phyloP scores from a whole-genome alignment of 2,329 filamentous ascomycete genomes.

The Paecilomyces niveus region DNA sequence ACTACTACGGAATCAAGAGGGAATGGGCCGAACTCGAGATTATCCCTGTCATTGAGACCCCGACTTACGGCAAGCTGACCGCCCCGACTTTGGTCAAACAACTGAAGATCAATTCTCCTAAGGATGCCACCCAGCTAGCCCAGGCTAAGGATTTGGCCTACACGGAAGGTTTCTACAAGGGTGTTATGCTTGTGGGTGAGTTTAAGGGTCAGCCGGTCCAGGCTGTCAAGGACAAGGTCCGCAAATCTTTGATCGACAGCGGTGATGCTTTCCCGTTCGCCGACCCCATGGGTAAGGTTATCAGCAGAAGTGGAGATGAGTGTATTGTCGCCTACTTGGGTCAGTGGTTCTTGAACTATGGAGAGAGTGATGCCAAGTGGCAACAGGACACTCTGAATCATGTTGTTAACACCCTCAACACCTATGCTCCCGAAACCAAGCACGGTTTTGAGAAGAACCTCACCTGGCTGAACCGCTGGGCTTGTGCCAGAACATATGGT shows the following conservation, averaged over 20 bases:
- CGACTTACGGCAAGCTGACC: conserved; percentile 75
- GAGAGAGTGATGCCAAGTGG: conserved; percentile 74
- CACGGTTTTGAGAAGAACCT: conserved; percentile 78
- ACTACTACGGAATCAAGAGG: conserved; percentile 93
- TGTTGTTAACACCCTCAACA: conserved; percentile 67
- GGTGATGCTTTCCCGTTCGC: conserved; percentile 84
- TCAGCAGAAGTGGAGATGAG: conserved; percentile 82
- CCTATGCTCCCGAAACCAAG: conserved; percentile 69
- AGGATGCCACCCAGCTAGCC: conserved; percentile 82
- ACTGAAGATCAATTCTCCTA: conserved; percentile 93
- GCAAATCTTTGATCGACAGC: conserved; percentile 66
- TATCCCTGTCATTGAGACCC: conserved; percentile 80
- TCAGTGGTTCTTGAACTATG: conserved; percentile 98
- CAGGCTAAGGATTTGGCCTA: conserved; percentile 96
- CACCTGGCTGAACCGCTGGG: conserved; percentile 93
- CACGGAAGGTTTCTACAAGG: conserved; percentile 96
- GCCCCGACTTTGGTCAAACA: conserved; percentile 80
- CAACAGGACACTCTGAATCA: conserved; percentile 66
- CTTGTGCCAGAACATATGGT: conserved; percentile 84
- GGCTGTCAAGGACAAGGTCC: conserved; percentile 77
- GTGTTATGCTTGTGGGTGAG: conserved; percentile 78
- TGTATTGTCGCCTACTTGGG: conserved; percentile 90
- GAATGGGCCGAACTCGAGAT: conserved; percentile 94
- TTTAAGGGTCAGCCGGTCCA: conserved; percentile 84
- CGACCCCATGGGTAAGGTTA: conserved; percentile 84